A percentile compares a stretch with the other conserved stretches of the same genome.
Evolutionary conservation across 441 rosid species (phyloP).

Genomic region (Adansonia gregorii): DNA sequence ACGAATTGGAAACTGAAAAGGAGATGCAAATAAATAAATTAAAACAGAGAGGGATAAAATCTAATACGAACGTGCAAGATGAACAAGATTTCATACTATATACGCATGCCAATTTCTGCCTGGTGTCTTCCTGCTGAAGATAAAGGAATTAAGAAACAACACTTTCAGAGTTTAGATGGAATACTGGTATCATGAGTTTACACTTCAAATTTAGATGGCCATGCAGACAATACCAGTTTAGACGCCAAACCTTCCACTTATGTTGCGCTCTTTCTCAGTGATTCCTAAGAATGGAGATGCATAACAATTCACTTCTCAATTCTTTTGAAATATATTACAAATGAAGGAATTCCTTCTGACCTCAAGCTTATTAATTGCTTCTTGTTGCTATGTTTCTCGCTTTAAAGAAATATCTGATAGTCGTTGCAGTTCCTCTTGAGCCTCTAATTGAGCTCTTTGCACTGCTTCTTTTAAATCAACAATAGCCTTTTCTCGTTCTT

Average conservation of each 20-base stretch:
- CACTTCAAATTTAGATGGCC: conserved; percentile 16
- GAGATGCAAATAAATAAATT: neutral
- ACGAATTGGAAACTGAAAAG: neutral
- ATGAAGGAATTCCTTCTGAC: conserved; percentile 40
- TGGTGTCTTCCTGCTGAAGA: conserved; percentile 72
- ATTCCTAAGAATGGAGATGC: conserved; percentile 55
- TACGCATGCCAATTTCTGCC: conserved; percentile 59
- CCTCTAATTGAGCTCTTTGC: conserved; percentile 78
- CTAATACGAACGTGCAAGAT: neutral
- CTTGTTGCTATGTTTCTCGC: conserved; percentile 75
- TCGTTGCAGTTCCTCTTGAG: conserved; percentile 72
- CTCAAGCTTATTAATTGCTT: conserved; percentile 84
- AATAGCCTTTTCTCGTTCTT: conserved; percentile 75
- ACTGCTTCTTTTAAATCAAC: conserved; percentile 76
- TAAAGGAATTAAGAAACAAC: conserved; percentile 20
- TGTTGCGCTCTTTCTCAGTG: conserved; percentile 73
- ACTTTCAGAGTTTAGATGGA: neutral
- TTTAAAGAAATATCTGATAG: conserved; percentile 60
- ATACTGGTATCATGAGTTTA: conserved; percentile 13
- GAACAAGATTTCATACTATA: neutral
- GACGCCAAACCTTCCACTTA: conserved; percentile 78
- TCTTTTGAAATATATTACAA: conserved; percentile 22
- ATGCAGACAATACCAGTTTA: conserved; percentile 66
- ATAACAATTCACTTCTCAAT: conserved; percentile 32
- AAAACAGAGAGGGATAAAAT: neutral